Evolutionary conservation across 441 rosid species (phyloP).

Genomic region (Syzygium malaccense): DNA sequence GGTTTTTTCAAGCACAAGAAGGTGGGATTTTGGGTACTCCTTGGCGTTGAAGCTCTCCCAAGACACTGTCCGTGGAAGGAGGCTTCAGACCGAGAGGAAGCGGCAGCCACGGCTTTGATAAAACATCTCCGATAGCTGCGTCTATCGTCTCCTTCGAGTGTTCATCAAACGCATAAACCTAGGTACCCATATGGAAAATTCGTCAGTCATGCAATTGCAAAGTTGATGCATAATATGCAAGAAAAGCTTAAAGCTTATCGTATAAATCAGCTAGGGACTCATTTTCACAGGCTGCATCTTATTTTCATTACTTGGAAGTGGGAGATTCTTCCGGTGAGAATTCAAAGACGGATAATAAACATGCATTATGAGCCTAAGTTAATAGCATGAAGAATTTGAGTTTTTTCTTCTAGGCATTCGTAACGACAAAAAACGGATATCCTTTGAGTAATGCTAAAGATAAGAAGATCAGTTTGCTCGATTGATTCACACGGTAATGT

Average conservation of each 20-base stretch:
- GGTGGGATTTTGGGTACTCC: constrained; percentile 63
- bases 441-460: neutral
- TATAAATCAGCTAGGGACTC: neutral
- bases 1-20: constrained; percentile 25
- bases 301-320: neutral
- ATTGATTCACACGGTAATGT: neutral
- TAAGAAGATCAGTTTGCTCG: neutral
- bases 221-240: neutral
- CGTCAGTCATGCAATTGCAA: neutral
- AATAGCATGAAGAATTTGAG: neutral
- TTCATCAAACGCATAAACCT: neutral
- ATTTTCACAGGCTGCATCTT: neutral
- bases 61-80: constrained; percentile 64
- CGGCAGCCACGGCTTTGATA: constrained; percentile 82
- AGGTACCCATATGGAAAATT: neutral
- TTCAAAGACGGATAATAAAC: neutral
- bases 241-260: neutral
- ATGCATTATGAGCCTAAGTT: neutral
- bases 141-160: constrained; percentile 26
- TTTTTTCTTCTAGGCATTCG: neutral
- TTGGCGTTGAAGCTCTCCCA: constrained; percentile 76
- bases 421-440: neutral
- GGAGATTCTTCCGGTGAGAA: neutral
- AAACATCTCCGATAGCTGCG: constrained; percentile 77
- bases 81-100: constrained; percentile 88